These are phyloP conservation scores for Lipomyces orientalis DNA, from an alignment of 805 yeast genomes.

Conservation along the genomic window DNA sequence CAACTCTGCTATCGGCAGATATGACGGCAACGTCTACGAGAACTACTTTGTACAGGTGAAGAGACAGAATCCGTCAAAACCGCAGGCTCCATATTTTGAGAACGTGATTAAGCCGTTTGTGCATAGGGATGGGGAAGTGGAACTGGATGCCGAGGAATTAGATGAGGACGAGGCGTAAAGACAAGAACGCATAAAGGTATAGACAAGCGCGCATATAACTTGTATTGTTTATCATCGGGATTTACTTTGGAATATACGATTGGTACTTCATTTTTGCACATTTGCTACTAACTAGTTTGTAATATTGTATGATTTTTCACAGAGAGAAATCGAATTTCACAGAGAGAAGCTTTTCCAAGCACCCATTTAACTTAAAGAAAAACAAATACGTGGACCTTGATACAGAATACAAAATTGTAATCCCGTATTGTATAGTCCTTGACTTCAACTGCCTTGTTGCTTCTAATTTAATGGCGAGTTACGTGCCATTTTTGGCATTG, in stretches of 20 bases:
- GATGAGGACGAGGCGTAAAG: constrained; percentile 29
- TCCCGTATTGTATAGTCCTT: background rate
- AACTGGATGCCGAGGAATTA: constrained; percentile 29
- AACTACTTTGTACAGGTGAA: constrained; percentile 70
- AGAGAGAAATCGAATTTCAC: too few relatives aligned
- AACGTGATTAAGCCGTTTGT: constrained; percentile 47
- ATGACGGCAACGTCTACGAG: constrained; percentile 82
- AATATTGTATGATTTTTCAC: background rate
- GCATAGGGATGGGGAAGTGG: constrained; percentile 41
- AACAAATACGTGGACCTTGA: background rate
- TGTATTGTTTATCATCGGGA: background rate
- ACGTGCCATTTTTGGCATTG: background rate
- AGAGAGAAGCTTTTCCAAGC: too few relatives aligned
- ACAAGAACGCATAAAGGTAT: too few relatives aligned
- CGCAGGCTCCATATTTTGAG: constrained; percentile 67
- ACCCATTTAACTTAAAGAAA: too few relatives aligned
- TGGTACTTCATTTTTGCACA: background rate
- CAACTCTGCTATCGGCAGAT: constrained; percentile 80
- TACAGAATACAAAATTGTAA: too few relatives aligned
- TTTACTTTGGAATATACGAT: background rate
- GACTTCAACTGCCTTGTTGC: background rate
- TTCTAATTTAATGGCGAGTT: background rate
- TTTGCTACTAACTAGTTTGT: background rate
- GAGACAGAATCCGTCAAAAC: constrained; percentile 53
- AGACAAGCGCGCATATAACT: background rate